Evolutionary conservation across 129 eudicot genomes (phyloP).

Genomic region (Ambrosia trifida): DNA sequence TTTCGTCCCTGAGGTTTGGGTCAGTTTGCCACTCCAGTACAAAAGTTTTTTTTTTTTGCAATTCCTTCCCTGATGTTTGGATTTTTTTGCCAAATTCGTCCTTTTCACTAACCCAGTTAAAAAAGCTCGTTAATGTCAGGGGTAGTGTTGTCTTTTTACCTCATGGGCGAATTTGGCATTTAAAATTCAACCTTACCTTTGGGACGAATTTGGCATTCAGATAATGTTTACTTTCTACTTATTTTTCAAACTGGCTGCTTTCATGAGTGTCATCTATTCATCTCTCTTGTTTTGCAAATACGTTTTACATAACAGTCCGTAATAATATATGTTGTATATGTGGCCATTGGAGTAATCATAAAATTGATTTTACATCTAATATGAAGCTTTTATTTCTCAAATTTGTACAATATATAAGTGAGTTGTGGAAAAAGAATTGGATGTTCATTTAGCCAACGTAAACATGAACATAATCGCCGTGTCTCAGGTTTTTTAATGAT

Average conservation of each 20-base stretch:
- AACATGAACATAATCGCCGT: slow-evolving; percentile 4
- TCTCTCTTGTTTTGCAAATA: not conserved
- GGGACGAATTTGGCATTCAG: slow-evolving; percentile 98
- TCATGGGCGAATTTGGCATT: too few species aligned
- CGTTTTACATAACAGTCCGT: not conserved
- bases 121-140: too few species aligned
- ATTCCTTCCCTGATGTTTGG: too few species aligned
- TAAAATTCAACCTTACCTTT: too few species aligned
- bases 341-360: slow-evolving; percentile 2
- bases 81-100: too few species aligned
- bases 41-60: too few species aligned
- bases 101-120: too few species aligned
- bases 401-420: not conserved
- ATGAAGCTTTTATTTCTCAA: not conserved
- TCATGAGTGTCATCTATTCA: not conserved
- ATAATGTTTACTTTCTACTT: slow-evolving; percentile 38
- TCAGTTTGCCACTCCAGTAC: too few species aligned
- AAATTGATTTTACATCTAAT: slow-evolving; percentile 21
- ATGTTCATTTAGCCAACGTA: slow-evolving; percentile 1
- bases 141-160: too few species aligned
- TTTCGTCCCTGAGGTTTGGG: too few species aligned
- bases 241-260: not conserved
- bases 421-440: not conserved
- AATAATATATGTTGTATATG: slow-evolving; percentile 3
- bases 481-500: not conserved